Base-by-base conservation (phyloP, 2,329 filamentous ascomycete genomes). In the Diplodia scrobiculata region DNA sequence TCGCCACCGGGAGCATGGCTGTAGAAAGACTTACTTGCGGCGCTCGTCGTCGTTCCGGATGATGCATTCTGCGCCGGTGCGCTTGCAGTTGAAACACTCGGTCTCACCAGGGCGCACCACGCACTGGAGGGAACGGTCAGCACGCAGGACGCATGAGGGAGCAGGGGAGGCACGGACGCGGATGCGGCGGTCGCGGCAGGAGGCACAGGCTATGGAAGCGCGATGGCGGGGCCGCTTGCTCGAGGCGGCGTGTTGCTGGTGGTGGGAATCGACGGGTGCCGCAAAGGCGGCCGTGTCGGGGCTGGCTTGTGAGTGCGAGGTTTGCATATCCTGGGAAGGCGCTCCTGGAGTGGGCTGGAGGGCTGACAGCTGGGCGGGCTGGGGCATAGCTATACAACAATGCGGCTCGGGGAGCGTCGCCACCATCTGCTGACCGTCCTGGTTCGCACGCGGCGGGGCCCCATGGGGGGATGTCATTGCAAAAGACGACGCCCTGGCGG, bases 31-130 rank as follows among this genome's bases (percentile, higher is more conserved):
- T 48, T 71, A 84, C 84, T 83, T 77, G 73, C 84, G 75, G 50
- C 84, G 76, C 71, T 86, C 84, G 72, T 86, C 84, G 67, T 86
- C 84, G 69, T 86, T 84, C 70, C 83, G 84, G 70, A 86, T 86
- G 64, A 86, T 75, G 69, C 84, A 86, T 54, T 81, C 77, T 11
- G 80, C 78, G 17, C 81, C 83, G 2, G 81, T 79, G 65, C 82
- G 77, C 69, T 81, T 81, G 72, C 84, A 86, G 67, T 85, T 83
- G 21, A 79, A 81, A 72, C 84, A 86, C 67, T 80, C 79, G 10
- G 75, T 75, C 67, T 84, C 79, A 13, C 83, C 83, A 50, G 82
- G 78, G 51, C 81, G 83, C 10, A 86, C 83, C 2, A 86, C 84
- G 68, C 84, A 86, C 71, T 84, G 74, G 13, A 21, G 13, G 32